These are phyloP conservation scores for Penicillium sp. DNA, from an alignment of 2,329 filamentous ascomycete genomes.

Conservation along the genomic window DNA sequence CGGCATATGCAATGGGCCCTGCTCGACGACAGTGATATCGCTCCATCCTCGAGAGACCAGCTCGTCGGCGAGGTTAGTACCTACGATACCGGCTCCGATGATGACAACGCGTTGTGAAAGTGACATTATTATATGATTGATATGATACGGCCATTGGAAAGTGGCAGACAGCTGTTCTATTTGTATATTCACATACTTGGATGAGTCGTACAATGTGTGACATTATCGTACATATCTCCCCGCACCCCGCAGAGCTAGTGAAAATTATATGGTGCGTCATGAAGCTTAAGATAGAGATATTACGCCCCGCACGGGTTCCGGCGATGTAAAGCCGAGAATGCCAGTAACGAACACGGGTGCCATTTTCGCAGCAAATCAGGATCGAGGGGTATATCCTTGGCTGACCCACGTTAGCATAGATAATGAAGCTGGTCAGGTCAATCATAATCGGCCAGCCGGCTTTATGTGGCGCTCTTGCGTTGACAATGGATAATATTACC, in stretches of 20 bases:
- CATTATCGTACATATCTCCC: neutral
- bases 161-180: neutral
- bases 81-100: constrained; percentile 64
- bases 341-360: neutral
- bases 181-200: neutral
- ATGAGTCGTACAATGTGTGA: constrained; percentile 2
- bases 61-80: constrained; percentile 63
- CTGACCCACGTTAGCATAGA: neutral
- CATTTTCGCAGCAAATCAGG: neutral
- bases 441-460: neutral
- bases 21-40: constrained; percentile 63
- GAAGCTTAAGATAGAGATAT: constrained; percentile 1
- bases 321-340: constrained; percentile 6
- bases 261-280: neutral
- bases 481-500: constrained; percentile 3
- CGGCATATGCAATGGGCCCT: constrained; percentile 61
- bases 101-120: constrained; percentile 52
- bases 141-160: neutral
- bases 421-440: neutral
- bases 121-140: constrained; percentile 26
- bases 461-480: neutral
- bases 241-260: neutral
- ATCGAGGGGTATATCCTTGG: neutral
- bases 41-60: constrained; percentile 61
- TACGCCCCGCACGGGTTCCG: constrained; percentile 12